These are phyloP conservation scores for Apostasia ramifera DNA, from an alignment of 106 monocot genomes.

Conservation along the genomic window DNA sequence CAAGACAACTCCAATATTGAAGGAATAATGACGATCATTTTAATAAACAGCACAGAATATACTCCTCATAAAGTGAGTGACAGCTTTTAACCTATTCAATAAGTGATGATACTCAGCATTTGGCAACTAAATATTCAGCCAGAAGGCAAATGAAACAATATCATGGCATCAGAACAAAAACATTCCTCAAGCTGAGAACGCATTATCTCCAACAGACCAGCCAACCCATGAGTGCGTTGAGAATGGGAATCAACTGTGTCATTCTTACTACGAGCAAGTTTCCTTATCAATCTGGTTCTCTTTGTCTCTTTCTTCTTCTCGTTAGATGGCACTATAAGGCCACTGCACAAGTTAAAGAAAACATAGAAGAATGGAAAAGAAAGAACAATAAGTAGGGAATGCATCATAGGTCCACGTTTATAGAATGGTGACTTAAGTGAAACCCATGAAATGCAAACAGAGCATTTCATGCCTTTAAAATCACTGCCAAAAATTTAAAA, in stretches of 20 bases:
- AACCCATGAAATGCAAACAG: neutral
- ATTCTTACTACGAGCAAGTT: slow-evolving; percentile 77
- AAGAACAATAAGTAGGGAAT: neutral
- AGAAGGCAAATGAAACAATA: neutral
- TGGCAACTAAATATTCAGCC: neutral
- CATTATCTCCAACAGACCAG: slow-evolving; percentile 88
- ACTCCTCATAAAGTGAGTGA: neutral
- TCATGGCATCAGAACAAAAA: slow-evolving; percentile 10
- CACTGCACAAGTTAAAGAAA: slow-evolving; percentile 30
- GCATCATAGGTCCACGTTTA: neutral
- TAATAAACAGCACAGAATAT: neutral
- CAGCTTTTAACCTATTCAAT: neutral
- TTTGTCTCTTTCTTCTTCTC: slow-evolving; percentile 98
- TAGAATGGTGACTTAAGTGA: neutral
- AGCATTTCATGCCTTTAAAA: neutral
- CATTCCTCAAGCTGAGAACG: slow-evolving; percentile 84
- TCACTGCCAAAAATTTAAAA: slow-evolving; percentile 11
- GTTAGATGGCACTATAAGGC: slow-evolving; percentile 86
- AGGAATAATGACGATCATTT: neutral
- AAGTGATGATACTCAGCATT: neutral
- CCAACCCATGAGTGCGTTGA: slow-evolving; percentile 67
- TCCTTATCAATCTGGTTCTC: slow-evolving; percentile 73
- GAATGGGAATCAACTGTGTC: slow-evolving; percentile 45
- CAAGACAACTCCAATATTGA: slow-evolving; percentile 1
- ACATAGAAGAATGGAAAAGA: neutral